phyloP scores from a whole-genome alignment of 805 yeast species.

The Monosporozyma unispora region DNA sequence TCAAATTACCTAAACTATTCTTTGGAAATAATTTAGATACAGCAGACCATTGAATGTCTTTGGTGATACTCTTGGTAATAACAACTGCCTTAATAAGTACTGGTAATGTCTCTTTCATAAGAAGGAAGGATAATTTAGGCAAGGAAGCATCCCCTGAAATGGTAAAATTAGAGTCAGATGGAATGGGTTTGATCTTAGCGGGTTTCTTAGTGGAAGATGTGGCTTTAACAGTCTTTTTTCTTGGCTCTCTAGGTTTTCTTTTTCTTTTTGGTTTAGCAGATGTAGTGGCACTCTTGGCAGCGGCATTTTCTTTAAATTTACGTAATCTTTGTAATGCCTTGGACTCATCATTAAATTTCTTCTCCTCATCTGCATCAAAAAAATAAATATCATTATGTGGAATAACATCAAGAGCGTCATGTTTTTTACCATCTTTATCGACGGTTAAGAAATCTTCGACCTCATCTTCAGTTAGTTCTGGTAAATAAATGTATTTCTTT shows the following conservation, averaged over 20 bases:
- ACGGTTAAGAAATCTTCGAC: conserved; percentile 14
- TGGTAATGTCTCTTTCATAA: conserved; percentile 35
- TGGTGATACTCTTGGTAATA: conserved; percentile 52
- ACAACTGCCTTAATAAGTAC: conserved; percentile 55
- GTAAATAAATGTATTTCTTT: conserved; percentile 19
- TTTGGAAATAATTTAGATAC: conserved; percentile 42
- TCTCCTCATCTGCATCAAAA: conserved; percentile 26
- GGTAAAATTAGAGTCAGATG: not conserved
- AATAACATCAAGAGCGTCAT: conserved; percentile 18
- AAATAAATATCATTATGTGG: conserved; percentile 28
- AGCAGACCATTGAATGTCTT: conserved; percentile 57
- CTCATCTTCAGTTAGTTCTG: conserved; percentile 13
- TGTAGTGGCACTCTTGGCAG: not conserved
- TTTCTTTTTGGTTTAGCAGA: not conserved
- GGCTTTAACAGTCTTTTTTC: not conserved
- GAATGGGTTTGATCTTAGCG: not conserved
- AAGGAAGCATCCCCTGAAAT: not conserved
- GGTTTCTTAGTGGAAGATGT: not conserved
- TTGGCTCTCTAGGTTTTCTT: conserved; percentile 1
- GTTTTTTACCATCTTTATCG: conserved; percentile 24
- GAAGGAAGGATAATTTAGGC: conserved; percentile 12
- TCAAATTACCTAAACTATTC: conserved; percentile 37
- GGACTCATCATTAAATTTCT: conserved; percentile 22
- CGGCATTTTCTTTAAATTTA: conserved; percentile 5
- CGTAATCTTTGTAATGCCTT: conserved; percentile 28